Conservation (phyloP, 176 grass and related monocot genomes). For the Oropetium thomaeum region DNA sequence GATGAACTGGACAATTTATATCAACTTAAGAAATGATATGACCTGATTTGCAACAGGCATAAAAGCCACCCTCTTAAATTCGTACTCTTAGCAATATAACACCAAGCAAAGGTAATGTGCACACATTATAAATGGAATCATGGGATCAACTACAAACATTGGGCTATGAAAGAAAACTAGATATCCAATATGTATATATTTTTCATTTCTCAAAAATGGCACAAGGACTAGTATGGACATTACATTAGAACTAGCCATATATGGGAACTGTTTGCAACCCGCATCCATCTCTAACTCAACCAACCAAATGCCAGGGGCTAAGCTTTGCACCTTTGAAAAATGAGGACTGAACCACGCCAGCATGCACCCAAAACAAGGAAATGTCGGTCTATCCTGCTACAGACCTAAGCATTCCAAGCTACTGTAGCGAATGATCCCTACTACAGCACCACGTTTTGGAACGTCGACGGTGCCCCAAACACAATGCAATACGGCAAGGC, state of each 20-base stretch:
- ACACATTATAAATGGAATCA: background rate
- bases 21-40: conserved; percentile 15
- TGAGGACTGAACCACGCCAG: background rate
- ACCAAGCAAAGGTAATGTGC: background rate
- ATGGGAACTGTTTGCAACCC: background rate
- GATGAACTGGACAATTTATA: background rate
- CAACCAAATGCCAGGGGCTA: background rate
- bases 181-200: background rate
- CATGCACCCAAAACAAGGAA: conserved; percentile 13
- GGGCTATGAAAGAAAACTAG: background rate
- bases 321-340: conserved; percentile 1
- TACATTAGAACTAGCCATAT: background rate
- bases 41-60: conserved; percentile 2
- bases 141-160: conserved; percentile 7
- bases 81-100: background rate
- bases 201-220: background rate
- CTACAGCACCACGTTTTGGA: background rate
- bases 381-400: background rate
- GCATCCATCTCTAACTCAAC: conserved; percentile 12
- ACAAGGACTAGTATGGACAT: background rate
- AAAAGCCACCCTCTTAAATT: conserved; percentile 8
- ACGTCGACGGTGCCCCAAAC: background rate
- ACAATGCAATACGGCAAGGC: background rate
- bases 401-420: background rate
- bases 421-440: background rate